Evolutionary conservation across 257 asterid species (phyloP), one percentile per base, ranked within the genome.

Genomic region (Solanum phureja): DNA sequence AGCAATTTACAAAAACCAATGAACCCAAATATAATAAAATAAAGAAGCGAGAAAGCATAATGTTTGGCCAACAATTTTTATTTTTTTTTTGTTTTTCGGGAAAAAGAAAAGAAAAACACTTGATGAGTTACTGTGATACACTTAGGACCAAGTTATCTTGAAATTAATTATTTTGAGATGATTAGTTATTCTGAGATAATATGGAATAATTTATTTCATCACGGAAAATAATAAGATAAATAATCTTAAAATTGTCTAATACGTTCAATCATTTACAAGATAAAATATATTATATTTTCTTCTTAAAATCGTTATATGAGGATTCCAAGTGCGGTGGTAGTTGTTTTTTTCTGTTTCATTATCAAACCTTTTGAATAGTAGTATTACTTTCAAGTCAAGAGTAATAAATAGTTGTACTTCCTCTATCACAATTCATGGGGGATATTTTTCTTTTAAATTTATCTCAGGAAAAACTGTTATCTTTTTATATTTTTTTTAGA

Each of bases 111-210:
- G 4, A 64, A 69, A 29, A 69, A 27, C 11, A 68, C 40, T 87
- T 82, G 89, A 87, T 31, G 83, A 87, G 23, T 58, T 58, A 58
- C 2, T 3, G 66, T 21, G 11, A 19, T 19, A 56, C 23, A 6
- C 4, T 52, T 52, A 0, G 1, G n/a, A 52, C 0, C n/a, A 52
- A 52, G 24, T 56, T 56, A 18, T 56, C 0, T 18, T 0, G 2
- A 56, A 0, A 56, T 56, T 52, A 52, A 52, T 18, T 52, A 52
- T 52, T 0, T 6, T 18, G 1, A 56, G 19, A 49, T 49, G 0
- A 46, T 46, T 46, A 46, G 6, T 46, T 46, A 46, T 46, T 12
- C 0, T 18, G 3, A 16, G 10, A 56, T 56, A 6, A 18, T 18
- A 52, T 52, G 3, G 0, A 2, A 2, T 56, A 56, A 18, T 0